A percentile compares a stretch with the other conserved stretches of the same genome.
phyloP scores from a whole-genome alignment of 768 basidiomycete genomes.

The Phylloporus arenicola region DNA sequence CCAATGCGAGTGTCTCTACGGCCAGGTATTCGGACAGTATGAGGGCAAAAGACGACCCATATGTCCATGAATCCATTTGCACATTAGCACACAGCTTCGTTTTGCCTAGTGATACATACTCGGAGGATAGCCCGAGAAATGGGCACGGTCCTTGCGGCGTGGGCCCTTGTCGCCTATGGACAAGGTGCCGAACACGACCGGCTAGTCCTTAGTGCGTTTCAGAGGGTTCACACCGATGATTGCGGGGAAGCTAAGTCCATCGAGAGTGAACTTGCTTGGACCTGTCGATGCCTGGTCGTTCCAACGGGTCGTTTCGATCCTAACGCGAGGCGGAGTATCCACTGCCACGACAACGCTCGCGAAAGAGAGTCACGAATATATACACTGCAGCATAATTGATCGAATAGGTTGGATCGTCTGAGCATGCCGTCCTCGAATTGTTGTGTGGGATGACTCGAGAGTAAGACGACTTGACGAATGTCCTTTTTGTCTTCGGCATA shows the following conservation, averaged over 20 bases:
- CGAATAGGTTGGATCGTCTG: conserved; percentile 50
- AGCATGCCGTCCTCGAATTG: conserved; percentile 41
- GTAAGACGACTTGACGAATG: conserved; percentile 45
- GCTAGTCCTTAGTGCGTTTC: conserved; percentile 62
- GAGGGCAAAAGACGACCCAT: no score
- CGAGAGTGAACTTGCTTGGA: no score
- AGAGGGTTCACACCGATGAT: conserved; percentile 65
- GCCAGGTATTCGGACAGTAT: conserved; percentile 53
- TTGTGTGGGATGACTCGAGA: conserved; percentile 50
- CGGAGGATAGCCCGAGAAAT: conserved; percentile 18
- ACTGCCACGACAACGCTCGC: conserved; percentile 44
- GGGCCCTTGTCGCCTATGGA: conserved; percentile 13
- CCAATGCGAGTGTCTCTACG: conserved; percentile 64
- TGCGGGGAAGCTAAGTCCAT: conserved; percentile 44
- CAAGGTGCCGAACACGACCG: conserved; percentile 45
- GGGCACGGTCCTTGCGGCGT: conserved; percentile 2
- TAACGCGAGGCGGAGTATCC: conserved; percentile 41
- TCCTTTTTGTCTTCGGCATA: no score
- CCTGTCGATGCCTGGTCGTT: conserved; percentile 10
- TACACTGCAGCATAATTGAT: conserved; percentile 55
- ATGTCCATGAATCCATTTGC: conserved; percentile 33
- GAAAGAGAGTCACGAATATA: conserved; percentile 38
- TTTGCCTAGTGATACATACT: background rate
- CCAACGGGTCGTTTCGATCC: conserved; percentile 37
- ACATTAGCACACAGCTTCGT: background rate